Percentiles rank a stretch among this genome's conserved stretches.
Evolutionary conservation across 306 rosid species (phyloP).

Genomic region (Corylus heterophylla): DNA sequence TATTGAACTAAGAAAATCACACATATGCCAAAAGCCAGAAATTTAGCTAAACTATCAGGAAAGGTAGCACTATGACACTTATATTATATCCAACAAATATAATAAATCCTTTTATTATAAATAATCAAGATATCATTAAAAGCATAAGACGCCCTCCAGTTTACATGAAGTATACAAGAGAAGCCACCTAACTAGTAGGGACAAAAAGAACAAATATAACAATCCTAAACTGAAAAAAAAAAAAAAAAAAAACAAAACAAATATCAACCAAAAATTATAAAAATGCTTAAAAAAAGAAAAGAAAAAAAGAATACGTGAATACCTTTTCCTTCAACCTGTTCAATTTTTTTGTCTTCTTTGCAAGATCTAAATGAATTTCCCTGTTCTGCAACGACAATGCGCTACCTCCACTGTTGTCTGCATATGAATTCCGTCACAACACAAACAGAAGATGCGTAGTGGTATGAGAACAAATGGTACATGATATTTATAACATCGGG

Average conservation of each 20-base stretch:
- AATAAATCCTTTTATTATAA: no score
- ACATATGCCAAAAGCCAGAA: not conserved
- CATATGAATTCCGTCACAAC: conserved; percentile 29
- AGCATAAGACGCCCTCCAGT: no score
- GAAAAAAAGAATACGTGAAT: conserved; percentile 6
- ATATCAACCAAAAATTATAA: conserved; percentile 17
- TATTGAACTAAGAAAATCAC: not conserved
- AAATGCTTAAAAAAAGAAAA: not conserved
- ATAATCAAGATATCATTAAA: no score
- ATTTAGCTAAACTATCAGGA: not conserved
- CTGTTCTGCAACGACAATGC: conserved; percentile 53
- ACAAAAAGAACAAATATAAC: not conserved
- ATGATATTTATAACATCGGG: conserved; percentile 9
- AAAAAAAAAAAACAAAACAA: not conserved
- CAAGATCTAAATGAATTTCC: conserved; percentile 54
- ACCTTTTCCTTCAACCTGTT: conserved; percentile 78
- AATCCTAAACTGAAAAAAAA: not conserved
- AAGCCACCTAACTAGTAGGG: no score
- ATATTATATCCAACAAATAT: not conserved
- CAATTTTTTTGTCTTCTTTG: conserved; percentile 53
- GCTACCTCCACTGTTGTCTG: conserved; percentile 47
- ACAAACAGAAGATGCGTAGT: not conserved
- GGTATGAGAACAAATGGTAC: not conserved
- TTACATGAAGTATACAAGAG: no score
- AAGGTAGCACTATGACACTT: not conserved